These are phyloP conservation scores for Psilocybe cyanescens DNA, from an alignment of 768 basidiomycete genomes.

Conservation along the genomic window DNA sequence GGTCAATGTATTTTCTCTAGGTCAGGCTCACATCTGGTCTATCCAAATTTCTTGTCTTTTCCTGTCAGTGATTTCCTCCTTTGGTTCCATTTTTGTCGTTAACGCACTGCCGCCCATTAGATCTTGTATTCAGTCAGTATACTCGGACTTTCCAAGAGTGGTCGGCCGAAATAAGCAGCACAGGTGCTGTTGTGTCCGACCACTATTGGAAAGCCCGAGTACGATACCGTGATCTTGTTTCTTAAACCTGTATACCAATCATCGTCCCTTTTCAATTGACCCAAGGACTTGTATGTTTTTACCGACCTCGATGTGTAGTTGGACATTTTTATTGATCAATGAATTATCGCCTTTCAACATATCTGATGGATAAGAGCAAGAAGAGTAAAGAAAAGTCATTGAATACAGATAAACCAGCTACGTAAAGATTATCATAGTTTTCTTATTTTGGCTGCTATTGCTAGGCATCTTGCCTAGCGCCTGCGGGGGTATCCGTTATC, in stretches of 20 bases:
- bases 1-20: slow-evolving; percentile 27
- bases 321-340: too few species aligned
- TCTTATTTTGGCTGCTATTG: not conserved
- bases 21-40: not conserved
- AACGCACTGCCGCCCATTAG: too few species aligned
- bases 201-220: not conserved
- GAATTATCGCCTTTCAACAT: too few species aligned
- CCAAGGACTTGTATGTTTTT: not conserved
- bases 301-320: not conserved
- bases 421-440: too few species aligned
- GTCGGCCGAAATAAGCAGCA: too few species aligned
- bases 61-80: not conserved
- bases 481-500: slow-evolving; percentile 22
- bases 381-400: too few species aligned
- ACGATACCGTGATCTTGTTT: not conserved
- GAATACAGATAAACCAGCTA: too few species aligned
- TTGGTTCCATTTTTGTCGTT: not conserved
- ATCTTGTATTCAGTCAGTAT: too few species aligned
- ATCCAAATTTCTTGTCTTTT: not conserved
- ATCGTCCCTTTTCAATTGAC: not conserved
- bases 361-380: too few species aligned
- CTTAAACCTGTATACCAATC: not conserved
- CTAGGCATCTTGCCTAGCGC: not conserved
- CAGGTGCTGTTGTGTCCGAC: too few species aligned
- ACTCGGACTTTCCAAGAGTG: too few species aligned